Conservation (phyloP, 2,329 filamentous ascomycete genomes). For the Colletotrichum theobromicola region DNA sequence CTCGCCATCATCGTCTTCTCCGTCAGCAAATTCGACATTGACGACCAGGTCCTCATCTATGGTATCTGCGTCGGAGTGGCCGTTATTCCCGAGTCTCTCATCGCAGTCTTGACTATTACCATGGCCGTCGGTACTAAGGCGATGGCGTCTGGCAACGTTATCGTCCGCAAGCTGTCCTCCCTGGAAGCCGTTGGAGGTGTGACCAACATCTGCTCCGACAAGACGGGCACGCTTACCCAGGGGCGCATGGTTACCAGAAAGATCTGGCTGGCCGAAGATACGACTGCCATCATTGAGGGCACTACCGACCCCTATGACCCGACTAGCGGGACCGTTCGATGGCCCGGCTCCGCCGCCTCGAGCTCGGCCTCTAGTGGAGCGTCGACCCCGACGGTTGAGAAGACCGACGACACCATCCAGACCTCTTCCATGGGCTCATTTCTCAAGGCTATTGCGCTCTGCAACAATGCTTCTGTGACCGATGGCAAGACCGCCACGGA, state of each 20-base stretch:
- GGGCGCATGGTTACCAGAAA: slow-evolving; percentile 71
- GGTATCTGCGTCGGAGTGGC: slow-evolving; percentile 67
- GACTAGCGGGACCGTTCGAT: slow-evolving; percentile 56
- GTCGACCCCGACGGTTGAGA: slow-evolving; percentile 26
- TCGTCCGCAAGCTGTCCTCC: slow-evolving; percentile 68
- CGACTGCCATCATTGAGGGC: slow-evolving; percentile 57
- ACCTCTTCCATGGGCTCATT: slow-evolving; percentile 48
- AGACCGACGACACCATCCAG: slow-evolving; percentile 29
- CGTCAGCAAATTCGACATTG: slow-evolving; percentile 57
- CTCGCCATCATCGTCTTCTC: slow-evolving; percentile 68
- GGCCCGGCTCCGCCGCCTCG: slow-evolving; percentile 40
- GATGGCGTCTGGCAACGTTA: slow-evolving; percentile 69
- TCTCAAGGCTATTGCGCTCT: slow-evolving; percentile 62
- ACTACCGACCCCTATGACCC: slow-evolving; percentile 67
- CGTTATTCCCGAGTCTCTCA: slow-evolving; percentile 70
- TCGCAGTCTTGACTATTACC: slow-evolving; percentile 74
- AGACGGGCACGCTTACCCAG: slow-evolving; percentile 71
- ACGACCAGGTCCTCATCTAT: slow-evolving; percentile 64
- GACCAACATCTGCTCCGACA: slow-evolving; percentile 75
- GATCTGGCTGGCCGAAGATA: slow-evolving; percentile 63
- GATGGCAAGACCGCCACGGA: slow-evolving; percentile 47
- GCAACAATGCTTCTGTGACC: slow-evolving; percentile 62
- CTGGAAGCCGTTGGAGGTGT: slow-evolving; percentile 72
- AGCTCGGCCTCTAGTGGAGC: slow-evolving; percentile 35
- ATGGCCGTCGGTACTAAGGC: slow-evolving; percentile 71